Evolutionary conservation across 306 rosid genomes (phyloP), one percentile per base, ranked within the genome.

Genomic region (Ziziphus jujuba): DNA sequence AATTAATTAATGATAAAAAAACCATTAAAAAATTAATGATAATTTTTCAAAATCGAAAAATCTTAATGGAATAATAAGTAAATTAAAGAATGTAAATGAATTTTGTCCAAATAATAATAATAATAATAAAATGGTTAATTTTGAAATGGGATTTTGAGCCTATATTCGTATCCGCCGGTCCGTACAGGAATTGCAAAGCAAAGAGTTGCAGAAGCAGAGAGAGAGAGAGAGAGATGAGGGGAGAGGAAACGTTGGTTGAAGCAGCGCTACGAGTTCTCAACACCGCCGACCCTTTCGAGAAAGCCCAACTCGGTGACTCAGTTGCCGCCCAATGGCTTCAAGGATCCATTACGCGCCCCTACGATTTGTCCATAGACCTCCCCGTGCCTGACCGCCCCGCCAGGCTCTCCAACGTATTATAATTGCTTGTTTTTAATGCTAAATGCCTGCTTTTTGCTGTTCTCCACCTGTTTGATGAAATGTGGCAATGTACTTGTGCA

Each of bases 221-320:
- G 64, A 38, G 25, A 28, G 3, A 28, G 33, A 59, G 64, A 38
- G 25, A 59, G 49, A 67, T 55, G 73, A 68, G 58, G 12, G 24
- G 0, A 1, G 61, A 33, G 45, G 75, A 84, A 72, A 85, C 75
- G 66, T 78, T 92, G 28, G 87, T 82, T 15, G 90, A 84, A 61
- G 90, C 92, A 45, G 98, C 92, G 71, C 83, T 87, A 51, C 86
- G 92, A 65, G 82, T 92, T 55, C 91, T 92, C 20, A 85, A 82
- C 80, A 85, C 92, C 16, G 81, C 84, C 59, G 90, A 92, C 81
- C 96, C 96, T 0, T 87, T 82, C 77, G 89, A 92, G 78, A 92
- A 92, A 76, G 95, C 96, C 10, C 85, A 67, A 19, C 79, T 92
- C 59, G 95, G 96, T 44, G 89, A 89, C 67, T 31, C 69, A 0